These are phyloP conservation scores for Geotrichum bryndzae DNA, from an alignment of 1,139 yeast species.

Conservation along the genomic window DNA sequence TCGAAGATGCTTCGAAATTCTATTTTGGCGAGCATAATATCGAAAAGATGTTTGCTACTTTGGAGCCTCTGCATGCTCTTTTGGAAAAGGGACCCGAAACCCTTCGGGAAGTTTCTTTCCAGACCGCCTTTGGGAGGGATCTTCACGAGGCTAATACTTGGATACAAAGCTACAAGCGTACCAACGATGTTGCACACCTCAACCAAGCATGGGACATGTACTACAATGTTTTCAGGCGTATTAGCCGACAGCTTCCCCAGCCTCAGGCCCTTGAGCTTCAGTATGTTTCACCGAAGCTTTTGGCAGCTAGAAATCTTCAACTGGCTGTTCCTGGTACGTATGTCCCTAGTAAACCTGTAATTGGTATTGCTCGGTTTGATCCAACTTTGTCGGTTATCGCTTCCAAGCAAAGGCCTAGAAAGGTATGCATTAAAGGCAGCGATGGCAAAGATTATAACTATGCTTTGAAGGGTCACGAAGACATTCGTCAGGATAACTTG, in stretches of 20 bases:
- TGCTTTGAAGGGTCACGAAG: slow-evolving; percentile 90
- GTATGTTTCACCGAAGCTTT: slow-evolving; percentile 85
- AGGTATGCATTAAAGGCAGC: slow-evolving; percentile 69
- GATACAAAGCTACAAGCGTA: slow-evolving; percentile 78
- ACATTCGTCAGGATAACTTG: slow-evolving; percentile 92
- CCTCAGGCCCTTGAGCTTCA: slow-evolving; percentile 80
- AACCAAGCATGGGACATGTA: slow-evolving; percentile 98
- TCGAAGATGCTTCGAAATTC: slow-evolving; percentile 91
- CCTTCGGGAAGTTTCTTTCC: slow-evolving; percentile 85
- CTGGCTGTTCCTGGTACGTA: slow-evolving; percentile 94
- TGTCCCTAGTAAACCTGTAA: slow-evolving; percentile 73
- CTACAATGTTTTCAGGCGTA: slow-evolving; percentile 86
- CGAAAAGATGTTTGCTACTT: slow-evolving; percentile 85
- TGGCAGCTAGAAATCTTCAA: slow-evolving; percentile 72
- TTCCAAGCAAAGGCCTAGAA: slow-evolving; percentile 93
- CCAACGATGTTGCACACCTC: slow-evolving; percentile 79
- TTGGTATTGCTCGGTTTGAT: slow-evolving; percentile 68
- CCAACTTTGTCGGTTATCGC: slow-evolving; percentile 84
- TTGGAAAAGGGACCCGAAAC: slow-evolving; percentile 71
- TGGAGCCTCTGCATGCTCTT: slow-evolving; percentile 73
- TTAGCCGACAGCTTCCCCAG: slow-evolving; percentile 83
- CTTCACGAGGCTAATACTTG: slow-evolving; percentile 89
- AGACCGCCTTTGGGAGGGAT: slow-evolving; percentile 90
- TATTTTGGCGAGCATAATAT: slow-evolving; percentile 94
- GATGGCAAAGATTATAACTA: slow-evolving; percentile 88